phyloP scores from a whole-genome alignment of 495 filamentous ascomycete genomes.

The Xylaria palmicola region DNA sequence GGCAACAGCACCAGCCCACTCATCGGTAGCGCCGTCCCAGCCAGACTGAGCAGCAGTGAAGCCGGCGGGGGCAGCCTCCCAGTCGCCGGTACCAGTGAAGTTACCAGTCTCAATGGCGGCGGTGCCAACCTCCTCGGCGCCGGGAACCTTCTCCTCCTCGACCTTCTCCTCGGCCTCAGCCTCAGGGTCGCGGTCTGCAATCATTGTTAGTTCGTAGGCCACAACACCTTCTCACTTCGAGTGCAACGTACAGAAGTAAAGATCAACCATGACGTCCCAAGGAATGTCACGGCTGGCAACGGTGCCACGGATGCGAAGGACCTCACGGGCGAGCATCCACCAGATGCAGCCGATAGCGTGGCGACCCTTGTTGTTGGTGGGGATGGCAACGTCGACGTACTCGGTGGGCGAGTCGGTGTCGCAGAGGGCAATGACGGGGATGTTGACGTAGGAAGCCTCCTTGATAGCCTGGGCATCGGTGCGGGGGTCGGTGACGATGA shows the following conservation, averaged over 20 bases:
- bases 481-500: conserved; percentile 98
- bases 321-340: conserved; percentile 99
- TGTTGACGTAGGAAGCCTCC: conserved; percentile 99
- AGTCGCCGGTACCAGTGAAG: conserved; percentile 65
- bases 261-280: conserved; percentile 98
- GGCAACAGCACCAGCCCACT: conserved; percentile 43
- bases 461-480: conserved; percentile 99
- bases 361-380: conserved; percentile 99
- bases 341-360: conserved; percentile 97
- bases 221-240: background rate
- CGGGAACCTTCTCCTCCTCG: conserved; percentile 66
- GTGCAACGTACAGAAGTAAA: conserved; percentile 82
- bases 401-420: conserved; percentile 99
- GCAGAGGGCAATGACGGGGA: conserved; percentile 97
- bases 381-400: conserved; percentile 99
- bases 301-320: conserved; percentile 95
- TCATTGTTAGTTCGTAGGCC: conserved; percentile 22
- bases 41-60: conserved; percentile 64
- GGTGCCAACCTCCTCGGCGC: conserved; percentile 80
- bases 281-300: conserved; percentile 89
- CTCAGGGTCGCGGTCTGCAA: conserved; percentile 88
- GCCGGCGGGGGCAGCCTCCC: conserved; percentile 67
- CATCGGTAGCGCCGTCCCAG: conserved; percentile 64
- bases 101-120: conserved; percentile 72
- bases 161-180: conserved; percentile 94